These are phyloP conservation scores for Discostella pseudostelligera DNA, from an alignment of 108 stramenopile species.

Conservation along the genomic window DNA sequence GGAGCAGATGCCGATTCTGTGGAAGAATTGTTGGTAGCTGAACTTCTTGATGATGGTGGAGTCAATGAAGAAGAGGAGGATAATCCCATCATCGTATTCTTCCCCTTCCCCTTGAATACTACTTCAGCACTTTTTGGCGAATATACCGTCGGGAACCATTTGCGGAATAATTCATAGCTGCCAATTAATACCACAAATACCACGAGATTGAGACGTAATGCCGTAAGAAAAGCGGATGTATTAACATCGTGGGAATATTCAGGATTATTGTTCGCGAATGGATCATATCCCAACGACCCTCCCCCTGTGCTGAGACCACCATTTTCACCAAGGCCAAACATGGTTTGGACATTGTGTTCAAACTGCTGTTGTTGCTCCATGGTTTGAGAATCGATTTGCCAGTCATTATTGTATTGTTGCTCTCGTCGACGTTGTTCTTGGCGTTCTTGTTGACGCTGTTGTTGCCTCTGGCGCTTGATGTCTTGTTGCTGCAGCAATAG, in stretches of 20 bases:
- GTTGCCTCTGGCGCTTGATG: neutral
- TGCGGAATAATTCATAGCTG: slow-evolving; percentile 68
- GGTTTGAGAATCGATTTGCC: slow-evolving; percentile 6
- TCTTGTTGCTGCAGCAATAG: too few relatives aligned
- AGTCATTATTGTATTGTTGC: slow-evolving; percentile 2
- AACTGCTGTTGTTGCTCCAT: slow-evolving; percentile 42
- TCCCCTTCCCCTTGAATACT: neutral
- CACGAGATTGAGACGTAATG: slow-evolving; percentile 62
- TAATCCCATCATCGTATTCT: neutral
- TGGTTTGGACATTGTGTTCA: slow-evolving; percentile 44
- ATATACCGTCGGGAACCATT: slow-evolving; percentile 72
- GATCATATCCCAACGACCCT: slow-evolving; percentile 18
- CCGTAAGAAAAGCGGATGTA: slow-evolving; percentile 72
- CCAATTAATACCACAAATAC: slow-evolving; percentile 67
- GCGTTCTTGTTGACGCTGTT: neutral
- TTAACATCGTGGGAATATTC: slow-evolving; percentile 60
- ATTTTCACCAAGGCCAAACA: slow-evolving; percentile 37
- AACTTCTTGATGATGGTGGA: slow-evolving; percentile 9
- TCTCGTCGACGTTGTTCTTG: neutral
- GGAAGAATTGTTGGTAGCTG: neutral
- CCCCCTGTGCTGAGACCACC: neutral
- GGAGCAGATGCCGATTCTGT: slow-evolving; percentile 5
- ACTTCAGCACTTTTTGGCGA: slow-evolving; percentile 39
- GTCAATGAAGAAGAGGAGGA: slow-evolving; percentile 7
- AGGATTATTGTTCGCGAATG: slow-evolving; percentile 5